Evolutionary conservation across 1,284 basidiomycete genomes (phyloP), one percentile per base, ranked within the genome.

Genomic region (Boletellus deceptivus): DNA sequence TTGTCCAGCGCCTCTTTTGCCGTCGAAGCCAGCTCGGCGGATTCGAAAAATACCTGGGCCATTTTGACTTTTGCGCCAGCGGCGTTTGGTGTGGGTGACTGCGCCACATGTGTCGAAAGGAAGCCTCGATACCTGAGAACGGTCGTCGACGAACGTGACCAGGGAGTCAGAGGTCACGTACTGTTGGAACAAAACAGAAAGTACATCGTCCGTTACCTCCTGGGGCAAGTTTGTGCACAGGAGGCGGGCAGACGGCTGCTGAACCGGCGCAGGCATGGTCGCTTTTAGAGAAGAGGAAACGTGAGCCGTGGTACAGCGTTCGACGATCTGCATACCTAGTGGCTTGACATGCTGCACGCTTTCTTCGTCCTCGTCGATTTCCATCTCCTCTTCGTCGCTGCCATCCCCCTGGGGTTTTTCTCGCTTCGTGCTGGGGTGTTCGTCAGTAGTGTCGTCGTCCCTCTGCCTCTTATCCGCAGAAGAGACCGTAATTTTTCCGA

Each of bases 101-200:
- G 82, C 6, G 76, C 77, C 44, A 92, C 84, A 38, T 83, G 80
- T 3, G 85, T 80, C 20, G 81, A 77, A 63, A 83, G 75, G 71
- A 89, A 88, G 22, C 91, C 90, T 62, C 85, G 81, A 63, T 91
- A 89, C 65, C 89, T 85, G 62, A 37, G 29, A 35, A 41, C 50
- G 49, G 52, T 53, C 29, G 53, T 54, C 51, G 35, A 29, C 40
- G 43, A 33, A 33, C 31, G 47, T 4, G 17, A 35, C 20, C 34
- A 7, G 35, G n/a, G 44, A 34, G 6, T 10, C 17, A 13, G 37
- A 43, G 20, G 46, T 46, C 3, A 79, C 90, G 50, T 63, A 91
- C 91, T 92, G 89, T 71, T 92, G 88, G 72, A 93, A 93, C 17
- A 93, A 71, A n/a, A 91, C 85, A 7, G 83, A 80, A 24, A 93